Evolutionary conservation across 2,329 filamentous ascomycete genomes (phyloP).

Genomic region (Colletotrichum nymphaeae): DNA sequence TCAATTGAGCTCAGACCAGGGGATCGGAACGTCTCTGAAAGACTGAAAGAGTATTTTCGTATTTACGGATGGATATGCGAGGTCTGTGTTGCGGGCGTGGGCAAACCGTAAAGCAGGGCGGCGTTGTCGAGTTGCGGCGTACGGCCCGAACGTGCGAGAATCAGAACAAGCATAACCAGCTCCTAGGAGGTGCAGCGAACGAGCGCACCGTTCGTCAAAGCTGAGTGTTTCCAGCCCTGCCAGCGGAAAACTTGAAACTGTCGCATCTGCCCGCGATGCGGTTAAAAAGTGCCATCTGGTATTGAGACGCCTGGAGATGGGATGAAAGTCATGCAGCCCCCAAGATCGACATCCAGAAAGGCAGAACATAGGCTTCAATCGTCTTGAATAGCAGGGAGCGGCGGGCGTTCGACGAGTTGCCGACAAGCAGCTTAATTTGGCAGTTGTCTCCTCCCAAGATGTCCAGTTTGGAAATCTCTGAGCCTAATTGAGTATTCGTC

Average conservation of each 20-base stretch:
- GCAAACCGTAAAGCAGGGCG: neutral
- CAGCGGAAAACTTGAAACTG: constrained; percentile 1
- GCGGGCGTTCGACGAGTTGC: neutral
- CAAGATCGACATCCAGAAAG: neutral
- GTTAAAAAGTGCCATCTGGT: neutral
- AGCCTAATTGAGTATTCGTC: neutral
- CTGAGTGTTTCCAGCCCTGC: neutral
- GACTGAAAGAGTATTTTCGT: neutral
- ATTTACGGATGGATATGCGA: neutral
- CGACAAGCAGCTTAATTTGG: neutral
- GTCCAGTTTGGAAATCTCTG: too few species aligned
- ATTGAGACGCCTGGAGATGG: constrained; percentile 1
- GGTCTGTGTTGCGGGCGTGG: constrained; percentile 1
- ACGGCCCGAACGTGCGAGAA: neutral
- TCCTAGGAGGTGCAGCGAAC: neutral
- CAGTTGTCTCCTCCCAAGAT: too few species aligned
- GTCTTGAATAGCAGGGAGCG: neutral
- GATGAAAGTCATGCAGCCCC: neutral
- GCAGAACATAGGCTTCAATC: neutral
- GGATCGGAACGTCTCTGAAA: neutral
- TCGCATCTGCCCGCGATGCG: neutral
- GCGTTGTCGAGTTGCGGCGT: neutral
- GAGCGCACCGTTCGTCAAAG: neutral
- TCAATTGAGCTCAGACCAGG: neutral
- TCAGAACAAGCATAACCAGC: neutral